These are phyloP conservation scores for Pseudogymnoascus sp. DNA, from an alignment of 2,329 filamentous ascomycete species.

Conservation along the genomic window DNA sequence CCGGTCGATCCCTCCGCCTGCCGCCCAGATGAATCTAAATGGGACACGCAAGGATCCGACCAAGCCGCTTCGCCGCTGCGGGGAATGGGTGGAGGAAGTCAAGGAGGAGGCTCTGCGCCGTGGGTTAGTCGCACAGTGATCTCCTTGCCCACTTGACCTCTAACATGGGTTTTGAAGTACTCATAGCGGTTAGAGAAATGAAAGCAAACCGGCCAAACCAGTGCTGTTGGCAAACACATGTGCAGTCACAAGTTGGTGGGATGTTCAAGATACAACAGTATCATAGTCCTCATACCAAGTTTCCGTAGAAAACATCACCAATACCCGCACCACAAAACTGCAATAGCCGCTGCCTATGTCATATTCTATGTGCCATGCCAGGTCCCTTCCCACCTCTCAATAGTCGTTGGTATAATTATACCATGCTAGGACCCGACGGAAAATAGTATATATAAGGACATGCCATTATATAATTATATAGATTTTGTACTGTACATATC, in stretches of 20 bases:
- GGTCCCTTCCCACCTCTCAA: too few relatives aligned
- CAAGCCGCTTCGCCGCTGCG: not conserved
- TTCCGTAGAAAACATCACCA: too few relatives aligned
- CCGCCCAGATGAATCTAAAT: slow-evolving; percentile 1
- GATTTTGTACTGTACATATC: not conserved
- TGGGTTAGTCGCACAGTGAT: not conserved
- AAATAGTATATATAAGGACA: not conserved
- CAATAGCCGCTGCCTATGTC: too few relatives aligned
- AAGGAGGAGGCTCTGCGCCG: not conserved
- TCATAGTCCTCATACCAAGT: too few relatives aligned
- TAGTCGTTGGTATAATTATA: not conserved
- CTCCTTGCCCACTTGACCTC: not conserved
- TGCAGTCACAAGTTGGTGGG: not conserved
- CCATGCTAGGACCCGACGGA: not conserved
- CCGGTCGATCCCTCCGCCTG: not conserved
- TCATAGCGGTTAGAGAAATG: too few relatives aligned
- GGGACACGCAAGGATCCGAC: not conserved
- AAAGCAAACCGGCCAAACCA: not conserved
- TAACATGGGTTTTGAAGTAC: not conserved
- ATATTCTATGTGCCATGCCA: too few relatives aligned
- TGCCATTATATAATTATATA: not conserved
- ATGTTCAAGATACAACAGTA: too few relatives aligned
- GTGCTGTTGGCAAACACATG: not conserved
- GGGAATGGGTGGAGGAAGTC: not conserved
- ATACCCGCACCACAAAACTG: too few relatives aligned